Base-by-base conservation (phyloP, 768 basidiomycete species). In the Leccinum subgranulosum region DNA sequence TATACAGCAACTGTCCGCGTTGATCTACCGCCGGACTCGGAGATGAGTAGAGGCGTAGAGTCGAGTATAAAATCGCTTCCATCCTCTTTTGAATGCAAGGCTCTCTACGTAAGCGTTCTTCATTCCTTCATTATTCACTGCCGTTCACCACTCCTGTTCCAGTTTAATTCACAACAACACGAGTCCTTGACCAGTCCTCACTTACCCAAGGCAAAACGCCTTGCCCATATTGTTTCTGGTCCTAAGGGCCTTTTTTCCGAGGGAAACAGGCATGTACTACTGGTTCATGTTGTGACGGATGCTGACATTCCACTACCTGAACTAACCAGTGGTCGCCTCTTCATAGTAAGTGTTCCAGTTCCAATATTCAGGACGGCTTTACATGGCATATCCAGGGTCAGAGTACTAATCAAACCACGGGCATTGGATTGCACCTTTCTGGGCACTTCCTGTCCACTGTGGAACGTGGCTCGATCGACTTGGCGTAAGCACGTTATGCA, bases 371-470 rank as follows among this genome's bases (percentile, higher is more conserved):
- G 45, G 9, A 2, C 3, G 6, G 3, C 19, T 33, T 4, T 36
- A 39, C 39, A 56, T 19, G 11, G 28, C 14, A 7, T 50, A 21
- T 50, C 6, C 19, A 91, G 89, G 92, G 92, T 15, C 93, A 95
- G 72, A 84, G 92, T 17, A 96, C 93, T 3, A 86, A 80, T 6
- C 95, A 98, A 72, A 95, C 92, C 2, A 96, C 95, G 0, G 95
- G 95, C 17, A 73, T 84, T 12, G 78, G 77, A 2, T 75, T 79
- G 0, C 83, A 87, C 54, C 73, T 89, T 56, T 78, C 92, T 3
- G 86, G 89, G 9, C 80, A 94, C 6, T 97, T 97, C 69, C 94
- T 98, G 51, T 92, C 94, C 7, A 98, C 96, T 0, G 92, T 98
- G 6, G 96, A 98, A 72, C 83, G 96, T 62, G 94, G 97, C 71